These are phyloP conservation scores for Aspergillus taichungensis DNA, from an alignment of 495 filamentous ascomycete species.

Conservation along the genomic window DNA sequence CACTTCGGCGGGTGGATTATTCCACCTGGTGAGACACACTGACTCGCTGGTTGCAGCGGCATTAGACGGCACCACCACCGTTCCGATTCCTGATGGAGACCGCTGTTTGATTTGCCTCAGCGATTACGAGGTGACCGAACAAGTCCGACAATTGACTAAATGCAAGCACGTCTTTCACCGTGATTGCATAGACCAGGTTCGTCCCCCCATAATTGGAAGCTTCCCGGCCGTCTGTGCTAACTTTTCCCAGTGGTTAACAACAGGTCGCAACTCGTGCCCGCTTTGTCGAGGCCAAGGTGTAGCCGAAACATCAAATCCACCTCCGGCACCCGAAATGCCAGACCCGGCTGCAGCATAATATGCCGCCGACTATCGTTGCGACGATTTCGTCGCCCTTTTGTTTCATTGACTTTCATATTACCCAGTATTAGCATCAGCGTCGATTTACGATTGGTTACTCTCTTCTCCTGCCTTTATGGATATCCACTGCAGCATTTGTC, in stretches of 20 bases:
- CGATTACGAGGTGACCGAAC: constrained; percentile 59
- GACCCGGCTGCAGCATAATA: constrained; percentile 15
- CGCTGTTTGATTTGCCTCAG: constrained; percentile 65
- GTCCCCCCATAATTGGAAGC: constrained; percentile 10
- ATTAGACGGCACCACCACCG: constrained; percentile 35
- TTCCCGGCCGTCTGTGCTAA: constrained; percentile 7
- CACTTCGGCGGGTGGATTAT: constrained; percentile 53
- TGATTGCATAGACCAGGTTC: constrained; percentile 70
- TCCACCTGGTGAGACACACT: constrained; percentile 37
- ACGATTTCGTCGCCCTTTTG: background rate
- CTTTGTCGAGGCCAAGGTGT: constrained; percentile 67
- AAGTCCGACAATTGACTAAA: constrained; percentile 53
- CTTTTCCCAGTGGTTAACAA: constrained; percentile 58
- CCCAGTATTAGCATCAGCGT: constrained; percentile 28
- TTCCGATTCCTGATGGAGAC: constrained; percentile 48
- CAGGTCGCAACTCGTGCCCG: constrained; percentile 70
- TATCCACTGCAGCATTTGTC: constrained; percentile 25
- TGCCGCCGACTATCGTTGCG: background rate
- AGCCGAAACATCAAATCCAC: constrained; percentile 23
- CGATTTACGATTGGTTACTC: constrained; percentile 16
- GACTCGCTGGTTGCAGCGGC: constrained; percentile 44
- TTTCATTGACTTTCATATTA: background rate
- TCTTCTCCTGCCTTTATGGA: constrained; percentile 13
- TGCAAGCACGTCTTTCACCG: constrained; percentile 66
- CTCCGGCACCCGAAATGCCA: constrained; percentile 11